These are phyloP conservation scores for Stephanocyclus meneghinianus DNA, from an alignment of 352 stramenopile species.

Conservation along the genomic window DNA sequence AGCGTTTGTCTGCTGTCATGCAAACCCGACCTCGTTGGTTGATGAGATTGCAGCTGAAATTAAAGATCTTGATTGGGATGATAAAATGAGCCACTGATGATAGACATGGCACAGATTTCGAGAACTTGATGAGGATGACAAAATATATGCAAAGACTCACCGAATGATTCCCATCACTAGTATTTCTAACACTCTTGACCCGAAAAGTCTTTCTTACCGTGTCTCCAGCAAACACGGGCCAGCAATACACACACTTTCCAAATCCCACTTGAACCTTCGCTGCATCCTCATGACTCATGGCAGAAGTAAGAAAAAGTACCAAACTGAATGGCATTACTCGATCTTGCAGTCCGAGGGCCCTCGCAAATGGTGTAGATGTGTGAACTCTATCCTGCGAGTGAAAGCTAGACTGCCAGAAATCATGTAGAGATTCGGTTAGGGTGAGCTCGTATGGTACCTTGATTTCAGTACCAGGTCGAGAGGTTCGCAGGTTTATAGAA, in stretches of 20 bases:
- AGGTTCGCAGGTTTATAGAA: conserved; percentile 56
- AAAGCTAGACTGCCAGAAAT: conserved; percentile 81
- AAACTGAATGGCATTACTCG: conserved; percentile 82
- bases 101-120: not conserved
- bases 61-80: conserved; percentile 60
- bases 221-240: conserved; percentile 82
- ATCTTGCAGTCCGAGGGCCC: conserved; percentile 74
- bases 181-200: conserved; percentile 77
- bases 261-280: conserved; percentile 83
- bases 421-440: conserved; percentile 57
- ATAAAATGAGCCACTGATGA: not conserved
- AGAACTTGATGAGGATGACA: not conserved
- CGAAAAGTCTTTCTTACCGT: conserved; percentile 81
- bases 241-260: conserved; percentile 75
- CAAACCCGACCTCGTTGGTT: conserved; percentile 82
- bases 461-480: conserved; percentile 65
- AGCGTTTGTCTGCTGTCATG: conserved; percentile 80
- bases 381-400: conserved; percentile 82
- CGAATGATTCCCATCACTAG: conserved; percentile 72
- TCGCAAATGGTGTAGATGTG: conserved; percentile 82
- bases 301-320: conserved; percentile 80
- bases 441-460: conserved; percentile 79
- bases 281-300: conserved; percentile 83
- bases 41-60: conserved; percentile 79
- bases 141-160: conserved; percentile 11